These are phyloP conservation scores for Talaromyces verruculosus DNA, from an alignment of 2,329 filamentous ascomycete genomes.

Conservation along the genomic window DNA sequence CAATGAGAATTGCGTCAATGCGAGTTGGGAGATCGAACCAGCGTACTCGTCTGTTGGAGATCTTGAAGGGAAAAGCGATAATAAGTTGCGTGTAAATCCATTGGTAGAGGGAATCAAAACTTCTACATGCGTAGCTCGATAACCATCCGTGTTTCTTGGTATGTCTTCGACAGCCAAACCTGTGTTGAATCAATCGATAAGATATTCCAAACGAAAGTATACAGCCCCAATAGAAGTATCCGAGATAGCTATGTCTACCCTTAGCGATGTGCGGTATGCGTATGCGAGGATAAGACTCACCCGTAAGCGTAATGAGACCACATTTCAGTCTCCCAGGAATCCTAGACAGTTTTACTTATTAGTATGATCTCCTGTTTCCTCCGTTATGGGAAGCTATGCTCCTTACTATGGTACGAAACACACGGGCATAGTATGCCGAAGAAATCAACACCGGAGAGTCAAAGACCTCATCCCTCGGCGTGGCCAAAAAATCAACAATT, in stretches of 20 bases:
- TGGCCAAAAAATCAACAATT: neutral
- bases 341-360: neutral
- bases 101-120: slow-evolving; percentile 23
- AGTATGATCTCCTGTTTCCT: neutral
- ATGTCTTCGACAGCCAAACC: slow-evolving; percentile 14
- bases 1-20: slow-evolving; percentile 48
- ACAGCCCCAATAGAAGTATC: slow-evolving; percentile 44
- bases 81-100: slow-evolving; percentile 44
- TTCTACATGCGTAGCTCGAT: neutral
- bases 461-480: neutral
- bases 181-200: slow-evolving; percentile 31
- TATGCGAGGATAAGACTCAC: neutral
- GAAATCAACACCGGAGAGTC: neutral
- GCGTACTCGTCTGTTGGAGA: slow-evolving; percentile 23
- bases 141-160: neutral
- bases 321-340: neutral
- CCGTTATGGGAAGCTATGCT: neutral
- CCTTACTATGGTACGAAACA: neutral
- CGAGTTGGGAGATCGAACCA: slow-evolving; percentile 44
- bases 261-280: neutral
- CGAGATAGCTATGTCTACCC: slow-evolving; percentile 27
- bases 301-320: neutral
- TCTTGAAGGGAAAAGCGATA: slow-evolving; percentile 46
- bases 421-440: neutral
- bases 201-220: slow-evolving; percentile 39